phyloP scores from a whole-genome alignment of 441 rosid species.

The Oxalis stricta region DNA sequence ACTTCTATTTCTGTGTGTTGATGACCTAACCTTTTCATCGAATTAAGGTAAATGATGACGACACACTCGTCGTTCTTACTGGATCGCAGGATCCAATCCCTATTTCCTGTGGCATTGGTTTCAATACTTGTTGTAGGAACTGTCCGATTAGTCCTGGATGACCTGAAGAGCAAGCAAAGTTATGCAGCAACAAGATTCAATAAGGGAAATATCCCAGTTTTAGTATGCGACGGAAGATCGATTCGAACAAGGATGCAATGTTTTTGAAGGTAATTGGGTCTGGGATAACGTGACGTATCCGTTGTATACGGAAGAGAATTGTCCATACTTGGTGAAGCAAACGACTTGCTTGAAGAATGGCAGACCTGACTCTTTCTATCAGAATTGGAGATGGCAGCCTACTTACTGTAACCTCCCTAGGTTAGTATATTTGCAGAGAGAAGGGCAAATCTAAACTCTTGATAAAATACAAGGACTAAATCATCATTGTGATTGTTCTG shows the following conservation, averaged over 20 bases:
- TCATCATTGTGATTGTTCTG: too few species aligned
- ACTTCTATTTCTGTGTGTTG: too few species aligned
- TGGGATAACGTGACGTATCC: constrained; percentile 72
- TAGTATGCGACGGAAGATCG: constrained; percentile 43
- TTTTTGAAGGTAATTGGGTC: constrained; percentile 69
- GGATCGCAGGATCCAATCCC: constrained; percentile 32
- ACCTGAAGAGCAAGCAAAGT: constrained; percentile 37
- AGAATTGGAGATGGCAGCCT: constrained; percentile 73
- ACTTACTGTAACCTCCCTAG: constrained; percentile 56
- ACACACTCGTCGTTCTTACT: constrained; percentile 15
- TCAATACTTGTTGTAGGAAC: constrained; percentile 45
- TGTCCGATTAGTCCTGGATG: constrained; percentile 34
- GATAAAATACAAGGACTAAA: too few species aligned
- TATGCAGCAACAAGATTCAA: constrained; percentile 8
- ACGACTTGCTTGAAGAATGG: constrained; percentile 71
- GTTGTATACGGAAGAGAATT: constrained; percentile 57
- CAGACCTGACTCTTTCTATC: constrained; percentile 68
- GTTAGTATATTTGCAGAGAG: constrained; percentile 11
- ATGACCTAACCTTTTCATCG: too few species aligned
- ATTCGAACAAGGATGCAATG: constrained; percentile 48
- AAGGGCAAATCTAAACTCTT: neutral
- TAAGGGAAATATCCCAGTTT: constrained; percentile 20
- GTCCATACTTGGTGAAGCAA: constrained; percentile 85
- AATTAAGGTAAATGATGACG: constrained; percentile 10
- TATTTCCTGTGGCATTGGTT: constrained; percentile 39